Conservation (phyloP, 2,329 filamentous ascomycete species). For the Fusarium sarcochroum region DNA sequence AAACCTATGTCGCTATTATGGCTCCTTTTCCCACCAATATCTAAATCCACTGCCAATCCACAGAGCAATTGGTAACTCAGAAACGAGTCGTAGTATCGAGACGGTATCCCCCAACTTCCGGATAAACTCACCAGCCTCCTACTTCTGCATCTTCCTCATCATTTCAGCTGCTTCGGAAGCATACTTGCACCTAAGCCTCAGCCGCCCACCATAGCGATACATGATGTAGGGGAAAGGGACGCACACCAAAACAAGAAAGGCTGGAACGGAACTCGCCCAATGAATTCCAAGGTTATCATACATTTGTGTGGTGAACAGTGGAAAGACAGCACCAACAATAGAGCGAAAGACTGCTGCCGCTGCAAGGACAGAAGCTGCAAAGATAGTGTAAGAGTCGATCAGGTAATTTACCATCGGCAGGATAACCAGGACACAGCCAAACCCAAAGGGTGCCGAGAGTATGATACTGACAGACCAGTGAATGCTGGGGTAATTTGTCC, state of each 20-base stretch:
- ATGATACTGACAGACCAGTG: conserved; percentile 64
- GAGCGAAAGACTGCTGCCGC: conserved; percentile 17
- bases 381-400: conserved; percentile 21
- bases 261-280: conserved; percentile 10
- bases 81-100: no score
- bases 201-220: conserved; percentile 12
- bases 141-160: no score
- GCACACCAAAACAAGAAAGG: conserved; percentile 17
- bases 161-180: conserved; percentile 6
- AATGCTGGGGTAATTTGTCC: conserved; percentile 65
- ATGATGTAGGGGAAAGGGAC: conserved; percentile 22
- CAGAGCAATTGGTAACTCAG: no score
- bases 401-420: conserved; percentile 17
- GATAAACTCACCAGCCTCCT: no score
- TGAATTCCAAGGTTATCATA: conserved; percentile 18
- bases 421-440: conserved; percentile 62
- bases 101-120: no score
- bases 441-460: conserved; percentile 60
- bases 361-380: conserved; percentile 18
- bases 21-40: no score
- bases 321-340: conserved; percentile 18
- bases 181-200: conserved; percentile 20
- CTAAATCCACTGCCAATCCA: no score
- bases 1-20: no score
- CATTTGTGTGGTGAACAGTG: conserved; percentile 16